phyloP scores from a whole-genome alignment of 2,329 filamentous ascomycete genomes.

The Alternaria hordeiaustralica region DNA sequence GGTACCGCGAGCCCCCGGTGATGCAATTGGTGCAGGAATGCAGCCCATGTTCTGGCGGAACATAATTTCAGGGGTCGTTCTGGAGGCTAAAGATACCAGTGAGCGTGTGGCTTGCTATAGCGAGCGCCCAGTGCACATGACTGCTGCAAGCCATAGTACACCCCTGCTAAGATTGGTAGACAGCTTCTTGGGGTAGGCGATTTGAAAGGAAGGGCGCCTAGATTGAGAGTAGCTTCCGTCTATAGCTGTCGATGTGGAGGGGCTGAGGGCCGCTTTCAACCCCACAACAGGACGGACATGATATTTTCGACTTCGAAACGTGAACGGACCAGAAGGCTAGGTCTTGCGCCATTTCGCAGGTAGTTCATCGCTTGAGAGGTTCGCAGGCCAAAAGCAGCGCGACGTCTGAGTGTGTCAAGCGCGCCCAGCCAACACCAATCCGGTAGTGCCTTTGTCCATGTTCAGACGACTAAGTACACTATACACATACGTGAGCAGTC shows the following conservation, averaged over 20 bases:
- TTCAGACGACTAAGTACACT: slow-evolving; percentile 44
- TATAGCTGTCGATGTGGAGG: slow-evolving; percentile 30
- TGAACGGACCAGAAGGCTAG: slow-evolving; percentile 28
- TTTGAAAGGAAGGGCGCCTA: slow-evolving; percentile 27
- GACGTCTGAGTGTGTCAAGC: slow-evolving; percentile 40
- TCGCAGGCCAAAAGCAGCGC: slow-evolving; percentile 44
- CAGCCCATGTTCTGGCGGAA: slow-evolving; percentile 26
- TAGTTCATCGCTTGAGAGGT: slow-evolving; percentile 25
- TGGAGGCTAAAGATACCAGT: slow-evolving; percentile 31
- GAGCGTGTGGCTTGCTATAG: slow-evolving; percentile 25
- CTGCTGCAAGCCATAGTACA: slow-evolving; percentile 31
- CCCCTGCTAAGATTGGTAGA: slow-evolving; percentile 27
- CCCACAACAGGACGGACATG: slow-evolving; percentile 32
- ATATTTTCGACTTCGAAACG: slow-evolving; percentile 35
- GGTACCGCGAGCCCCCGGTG: slow-evolving; percentile 19
- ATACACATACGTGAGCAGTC: slow-evolving; percentile 45
- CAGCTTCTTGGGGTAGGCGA: slow-evolving; percentile 15
- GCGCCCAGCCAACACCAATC: slow-evolving; percentile 44
- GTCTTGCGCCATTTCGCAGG: slow-evolving; percentile 27
- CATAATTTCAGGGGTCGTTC: slow-evolving; percentile 26
- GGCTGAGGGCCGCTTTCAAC: slow-evolving; percentile 41
- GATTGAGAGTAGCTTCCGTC: slow-evolving; percentile 32
- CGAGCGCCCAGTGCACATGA: slow-evolving; percentile 32
- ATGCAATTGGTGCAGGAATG: slow-evolving; percentile 40
- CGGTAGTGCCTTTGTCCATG: slow-evolving; percentile 51